Evolutionary conservation across 163 green algal genomes (phyloP), one percentile per base, ranked within the genome.

Genomic region (Prototheca cutis): DNA sequence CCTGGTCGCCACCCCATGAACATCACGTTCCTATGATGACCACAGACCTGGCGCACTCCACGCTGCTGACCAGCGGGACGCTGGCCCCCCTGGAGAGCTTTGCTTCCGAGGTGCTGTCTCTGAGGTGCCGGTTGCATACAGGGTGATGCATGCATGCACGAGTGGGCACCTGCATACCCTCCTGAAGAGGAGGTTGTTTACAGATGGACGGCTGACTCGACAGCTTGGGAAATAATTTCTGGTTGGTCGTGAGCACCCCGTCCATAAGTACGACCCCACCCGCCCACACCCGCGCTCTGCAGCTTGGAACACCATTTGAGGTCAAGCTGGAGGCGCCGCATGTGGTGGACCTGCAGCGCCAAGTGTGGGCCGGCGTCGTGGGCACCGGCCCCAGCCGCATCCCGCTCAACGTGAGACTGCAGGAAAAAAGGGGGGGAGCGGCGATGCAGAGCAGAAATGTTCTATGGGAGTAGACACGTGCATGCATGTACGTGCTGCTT

Each of bases 31-130:
- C 47, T 21, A 25, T 53, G 10, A n/a, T 28, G 10, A 24, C 59
- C 73, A 34, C 71, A 63, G 59, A 66, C 49, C 36, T 56, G 61
- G 57, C 81, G 28, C 74, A 75, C 51, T 80, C 67, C 42, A 73
- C 94, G 25, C 74, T 90, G 25, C 71, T 95, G 29, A 89, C 87
- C 7, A 91, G 83, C 40, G 90, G 89, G 66, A 94, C 87, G 0
- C 72, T 95, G 36, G 73, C 84, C 1, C 88, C 84, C 2, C 66
- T 92, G 57, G 82, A 83, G 49, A 81, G 74, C 29, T 95, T 96
- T 69, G 76, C 84, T 6, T 81, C 67, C 2, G 89, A 96, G 74
- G 74, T 74, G 32, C n/a, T n/a, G n/a, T n/a, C n/a, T n/a, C n/a
- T n/a, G n/a, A n/a, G n/a, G n/a, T n/a, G n/a, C n/a, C n/a, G n/a